Percentiles rank a stretch among this genome's conserved stretches.
phyloP scores from a whole-genome alignment of 352 stramenopile genomes.

The Phytopythium cucurbitacearum region DNA sequence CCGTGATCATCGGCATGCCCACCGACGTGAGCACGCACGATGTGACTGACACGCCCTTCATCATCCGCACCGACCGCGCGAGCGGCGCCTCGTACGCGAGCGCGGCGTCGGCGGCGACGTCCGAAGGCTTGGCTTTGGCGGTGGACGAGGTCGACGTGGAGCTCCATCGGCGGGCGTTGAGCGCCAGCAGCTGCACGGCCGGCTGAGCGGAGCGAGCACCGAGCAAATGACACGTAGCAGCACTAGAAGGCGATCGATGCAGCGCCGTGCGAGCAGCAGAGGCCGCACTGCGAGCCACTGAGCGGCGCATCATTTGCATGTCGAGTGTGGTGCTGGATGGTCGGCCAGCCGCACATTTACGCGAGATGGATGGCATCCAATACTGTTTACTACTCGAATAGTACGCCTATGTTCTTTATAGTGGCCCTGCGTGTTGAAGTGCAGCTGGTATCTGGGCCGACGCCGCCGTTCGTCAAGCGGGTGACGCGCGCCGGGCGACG shows the following conservation, averaged over 20 bases:
- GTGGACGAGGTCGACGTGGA: background rate
- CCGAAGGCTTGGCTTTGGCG: background rate
- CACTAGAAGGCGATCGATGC: background rate
- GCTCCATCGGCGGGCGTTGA: background rate
- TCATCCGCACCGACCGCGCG: slow-evolving; percentile 69
- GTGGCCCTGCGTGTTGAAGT: too few relatives aligned
- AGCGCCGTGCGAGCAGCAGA: slow-evolving; percentile 4
- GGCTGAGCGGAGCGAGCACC: background rate
- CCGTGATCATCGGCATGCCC: slow-evolving; percentile 73
- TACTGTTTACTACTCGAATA: too few relatives aligned
- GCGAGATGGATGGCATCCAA: too few relatives aligned
- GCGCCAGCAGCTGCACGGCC: slow-evolving; percentile 13
- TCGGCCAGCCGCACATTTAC: too few relatives aligned
- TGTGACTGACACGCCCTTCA: slow-evolving; percentile 86
- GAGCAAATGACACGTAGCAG: too few relatives aligned
- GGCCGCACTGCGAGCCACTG: slow-evolving; percentile 11
- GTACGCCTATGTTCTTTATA: too few relatives aligned
- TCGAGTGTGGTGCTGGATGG: background rate
- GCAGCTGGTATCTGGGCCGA: too few relatives aligned
- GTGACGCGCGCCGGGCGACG: too few relatives aligned
- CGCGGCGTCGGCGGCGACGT: slow-evolving; percentile 3
- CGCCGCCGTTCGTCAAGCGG: too few relatives aligned
- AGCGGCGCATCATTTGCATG: slow-evolving; percentile 7
- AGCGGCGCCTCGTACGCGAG: slow-evolving; percentile 72
- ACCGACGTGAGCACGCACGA: slow-evolving; percentile 77